A percentile compares a stretch with the other conserved stretches of the same genome.
Conservation (phyloP, 257 asterid genomes). For the Fraxinus anomala region DNA sequence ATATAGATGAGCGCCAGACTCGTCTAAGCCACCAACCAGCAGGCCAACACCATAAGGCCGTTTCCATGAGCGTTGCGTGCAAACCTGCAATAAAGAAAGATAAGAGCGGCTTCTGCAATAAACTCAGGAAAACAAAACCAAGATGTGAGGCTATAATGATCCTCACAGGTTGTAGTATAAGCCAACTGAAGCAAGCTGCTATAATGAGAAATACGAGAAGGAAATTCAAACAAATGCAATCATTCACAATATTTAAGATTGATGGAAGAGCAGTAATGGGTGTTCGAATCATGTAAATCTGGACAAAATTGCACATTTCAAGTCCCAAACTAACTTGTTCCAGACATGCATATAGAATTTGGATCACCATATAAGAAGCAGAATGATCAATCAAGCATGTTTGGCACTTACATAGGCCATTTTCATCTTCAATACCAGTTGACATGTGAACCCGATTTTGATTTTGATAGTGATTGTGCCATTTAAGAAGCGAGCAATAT, state of each 20-base stretch:
- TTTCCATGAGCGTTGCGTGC: slow-evolving; percentile 74
- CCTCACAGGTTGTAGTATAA: neutral
- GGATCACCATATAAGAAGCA: slow-evolving; percentile 10
- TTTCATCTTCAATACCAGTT: neutral
- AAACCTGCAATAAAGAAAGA: slow-evolving; percentile 43
- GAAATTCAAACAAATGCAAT: neutral
- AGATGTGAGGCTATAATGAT: neutral
- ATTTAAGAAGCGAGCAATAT: neutral
- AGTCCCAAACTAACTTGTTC: neutral
- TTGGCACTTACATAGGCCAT: neutral
- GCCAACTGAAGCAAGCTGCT: neutral
- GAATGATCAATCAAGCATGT: neutral
- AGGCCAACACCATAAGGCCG: slow-evolving; percentile 72
- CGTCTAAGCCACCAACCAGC: slow-evolving; percentile 69
- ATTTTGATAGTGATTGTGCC: neutral
- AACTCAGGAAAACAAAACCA: neutral
- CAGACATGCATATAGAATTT: neutral
- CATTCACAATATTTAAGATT: neutral
- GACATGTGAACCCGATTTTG: neutral
- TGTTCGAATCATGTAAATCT: neutral
- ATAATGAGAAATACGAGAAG: neutral
- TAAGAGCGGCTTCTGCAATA: neutral
- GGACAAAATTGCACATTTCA: neutral
- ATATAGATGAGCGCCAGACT: slow-evolving; percentile 71
- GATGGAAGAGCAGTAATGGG: neutral